Conservation (phyloP, 768 basidiomycete genomes). For the Psilocybe subaeruginosa region DNA sequence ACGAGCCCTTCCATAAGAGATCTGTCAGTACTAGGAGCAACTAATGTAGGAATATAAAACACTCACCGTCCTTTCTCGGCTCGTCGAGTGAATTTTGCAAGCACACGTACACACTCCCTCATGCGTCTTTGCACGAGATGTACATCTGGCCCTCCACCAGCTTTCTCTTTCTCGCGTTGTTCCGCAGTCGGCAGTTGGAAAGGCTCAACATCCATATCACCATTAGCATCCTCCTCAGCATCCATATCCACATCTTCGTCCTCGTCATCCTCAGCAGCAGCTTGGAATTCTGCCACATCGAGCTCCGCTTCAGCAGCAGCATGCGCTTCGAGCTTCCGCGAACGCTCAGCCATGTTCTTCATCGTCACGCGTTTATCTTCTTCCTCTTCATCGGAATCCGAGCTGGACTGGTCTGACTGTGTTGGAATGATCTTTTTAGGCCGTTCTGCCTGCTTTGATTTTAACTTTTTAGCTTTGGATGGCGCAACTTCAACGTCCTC, state of each 20-base stretch:
- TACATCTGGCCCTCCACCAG: slow-evolving; percentile 68
- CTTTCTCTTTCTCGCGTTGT: slow-evolving; percentile 75
- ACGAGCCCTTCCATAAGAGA: slow-evolving; percentile 59
- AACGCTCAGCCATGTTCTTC: slow-evolving; percentile 82
- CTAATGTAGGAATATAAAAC: slow-evolving; percentile 2
- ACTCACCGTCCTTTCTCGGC: slow-evolving; percentile 70
- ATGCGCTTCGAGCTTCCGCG: slow-evolving; percentile 73
- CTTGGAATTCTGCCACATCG: slow-evolving; percentile 66
- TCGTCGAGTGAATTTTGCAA: slow-evolving; percentile 72
- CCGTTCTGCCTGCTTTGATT: slow-evolving; percentile 54
- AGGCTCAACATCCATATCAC: slow-evolving; percentile 42
- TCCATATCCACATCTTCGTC: slow-evolving; percentile 47
- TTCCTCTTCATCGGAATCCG: slow-evolving; percentile 48
- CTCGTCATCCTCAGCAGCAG: slow-evolving; percentile 52
- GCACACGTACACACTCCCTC: slow-evolving; percentile 72
- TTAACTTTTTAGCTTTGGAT: slow-evolving; percentile 51
- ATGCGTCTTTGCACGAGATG: slow-evolving; percentile 79
- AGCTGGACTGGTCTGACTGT: slow-evolving; percentile 40
- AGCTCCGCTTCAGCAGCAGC: slow-evolving; percentile 70
- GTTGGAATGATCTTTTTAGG: slow-evolving; percentile 54
- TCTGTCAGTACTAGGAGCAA: slow-evolving; percentile 8
- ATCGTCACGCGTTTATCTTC: slow-evolving; percentile 64
- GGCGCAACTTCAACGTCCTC: slow-evolving; percentile 40
- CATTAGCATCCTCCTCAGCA: slow-evolving; percentile 49
- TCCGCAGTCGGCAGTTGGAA: slow-evolving; percentile 73